Base-by-base conservation (phyloP, 1,139 yeast species). In the Sugiyamaella paludigena region DNA sequence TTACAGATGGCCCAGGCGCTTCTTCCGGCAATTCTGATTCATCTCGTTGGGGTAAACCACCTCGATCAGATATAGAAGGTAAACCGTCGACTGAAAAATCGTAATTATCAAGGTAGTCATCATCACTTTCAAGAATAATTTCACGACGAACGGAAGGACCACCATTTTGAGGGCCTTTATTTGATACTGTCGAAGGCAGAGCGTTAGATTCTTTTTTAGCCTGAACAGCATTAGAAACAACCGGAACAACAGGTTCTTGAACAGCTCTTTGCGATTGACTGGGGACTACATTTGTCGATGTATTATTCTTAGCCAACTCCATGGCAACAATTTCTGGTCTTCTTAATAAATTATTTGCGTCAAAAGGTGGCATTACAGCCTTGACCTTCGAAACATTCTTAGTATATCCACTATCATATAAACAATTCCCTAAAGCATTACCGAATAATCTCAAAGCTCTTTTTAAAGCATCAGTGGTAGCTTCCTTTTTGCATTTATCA, bases 371-470 rank as follows among this genome's bases (percentile, higher is more conserved):
- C 32, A 40, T 36, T 4, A 45, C 56, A 1, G 42, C 50, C 38
- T 63, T 60, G 43, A 83, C 74, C 49, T 76, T 74, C 44, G 75
- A 73, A 41, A 85, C 75, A 53, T 79, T 74, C 32, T 74, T 69
- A 11, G 77, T 66, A 48, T 79, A 80, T 30, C 73, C 71, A 55
- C 77, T 76, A 63, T 85, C 91, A 59, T 85, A 84, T 16, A 85
- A 72, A 62, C 94, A 85, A 63, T 84, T 84, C 1, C 94, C 94
- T 57, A 85, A 68, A 0, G 83, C 82, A 61, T 84, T 83, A 30
- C 95, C 95, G 67, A 85, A 86, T 61, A 84, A 81, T 51, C 94
- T 73, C 56, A 86, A 71, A 30, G 91, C 84, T 36, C 95, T 70
- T 64, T 86, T 86, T 54, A 84, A 64, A 0, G 83, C 95, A 65